phyloP scores from a whole-genome alignment of 345 rosid genomes.

The Cardamine resedifolia region DNA sequence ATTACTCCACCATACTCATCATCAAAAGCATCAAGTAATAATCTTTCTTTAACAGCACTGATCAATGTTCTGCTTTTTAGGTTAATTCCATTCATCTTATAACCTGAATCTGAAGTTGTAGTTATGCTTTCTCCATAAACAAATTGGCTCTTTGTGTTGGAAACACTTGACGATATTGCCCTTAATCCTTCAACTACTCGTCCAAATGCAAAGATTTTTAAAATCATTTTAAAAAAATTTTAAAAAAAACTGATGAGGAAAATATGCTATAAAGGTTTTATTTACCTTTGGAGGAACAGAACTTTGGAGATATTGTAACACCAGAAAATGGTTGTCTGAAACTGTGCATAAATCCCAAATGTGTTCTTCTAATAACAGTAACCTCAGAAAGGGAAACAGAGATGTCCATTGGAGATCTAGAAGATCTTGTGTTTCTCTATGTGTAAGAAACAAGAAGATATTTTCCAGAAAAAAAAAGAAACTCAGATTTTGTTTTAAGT shows the following conservation, averaged over 20 bases:
- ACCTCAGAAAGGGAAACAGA: constrained; percentile 42
- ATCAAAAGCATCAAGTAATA: constrained; percentile 56
- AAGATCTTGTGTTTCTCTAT: too few relatives aligned
- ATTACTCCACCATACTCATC: constrained; percentile 86
- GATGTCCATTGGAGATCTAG: constrained; percentile 51
- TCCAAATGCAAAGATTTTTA: neutral
- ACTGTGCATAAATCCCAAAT: constrained; percentile 37
- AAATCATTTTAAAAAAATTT: neutral
- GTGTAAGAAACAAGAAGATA: too few relatives aligned
- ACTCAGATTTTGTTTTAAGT: neutral
- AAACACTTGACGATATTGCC: constrained; percentile 44
- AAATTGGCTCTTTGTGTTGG: constrained; percentile 37
- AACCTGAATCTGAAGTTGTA: constrained; percentile 37
- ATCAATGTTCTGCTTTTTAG: constrained; percentile 37
- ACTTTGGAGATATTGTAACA: constrained; percentile 38
- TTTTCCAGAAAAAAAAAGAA: neutral
- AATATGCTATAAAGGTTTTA: constrained; percentile 4
- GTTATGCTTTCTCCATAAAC: constrained; percentile 45
- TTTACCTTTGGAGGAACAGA: constrained; percentile 46
- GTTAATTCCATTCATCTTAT: constrained; percentile 41
- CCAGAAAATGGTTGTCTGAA: constrained; percentile 35
- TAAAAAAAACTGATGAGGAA: neutral
- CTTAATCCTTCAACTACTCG: constrained; percentile 26
- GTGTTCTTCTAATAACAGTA: constrained; percentile 29
- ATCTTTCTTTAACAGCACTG: constrained; percentile 39